Evolutionary conservation across 257 asterid genomes (phyloP).

Genomic region (Ophiorrhiza pumila): DNA sequence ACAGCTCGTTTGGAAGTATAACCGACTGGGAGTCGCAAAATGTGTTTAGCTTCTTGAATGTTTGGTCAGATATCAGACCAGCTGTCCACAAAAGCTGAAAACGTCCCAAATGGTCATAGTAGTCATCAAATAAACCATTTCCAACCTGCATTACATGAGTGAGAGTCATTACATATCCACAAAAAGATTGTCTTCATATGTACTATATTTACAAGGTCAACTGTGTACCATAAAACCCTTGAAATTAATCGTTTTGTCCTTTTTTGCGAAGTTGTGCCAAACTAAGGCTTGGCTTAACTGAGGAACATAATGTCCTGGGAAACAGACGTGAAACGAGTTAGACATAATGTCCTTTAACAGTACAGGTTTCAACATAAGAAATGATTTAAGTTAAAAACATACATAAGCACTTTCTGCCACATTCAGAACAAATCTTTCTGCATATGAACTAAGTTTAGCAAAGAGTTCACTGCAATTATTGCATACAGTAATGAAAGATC

Average conservation of each 20-base stretch:
- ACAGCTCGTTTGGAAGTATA: slow-evolving; percentile 42
- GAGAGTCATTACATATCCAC: not conserved
- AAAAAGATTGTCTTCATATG: not conserved
- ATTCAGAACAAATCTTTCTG: not conserved
- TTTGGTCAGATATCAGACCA: slow-evolving; percentile 91
- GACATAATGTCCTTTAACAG: not conserved
- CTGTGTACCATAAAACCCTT: slow-evolving; percentile 84
- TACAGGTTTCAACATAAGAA: too few relatives aligned
- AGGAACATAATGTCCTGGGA: slow-evolving; percentile 93
- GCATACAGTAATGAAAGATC: not conserved
- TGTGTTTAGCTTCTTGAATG: slow-evolving; percentile 61
- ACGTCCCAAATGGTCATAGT: slow-evolving; percentile 70
- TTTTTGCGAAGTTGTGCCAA: slow-evolving; percentile 48
- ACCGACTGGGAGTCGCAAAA: slow-evolving; percentile 54
- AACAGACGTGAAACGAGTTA: slow-evolving; percentile 8
- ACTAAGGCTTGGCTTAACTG: slow-evolving; percentile 87
- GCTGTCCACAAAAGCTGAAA: slow-evolving; percentile 81
- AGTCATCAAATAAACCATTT: slow-evolving; percentile 83
- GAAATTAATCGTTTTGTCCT: slow-evolving; percentile 53
- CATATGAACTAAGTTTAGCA: not conserved
- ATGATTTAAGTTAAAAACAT: too few relatives aligned
- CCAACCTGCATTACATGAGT: slow-evolving; percentile 59
- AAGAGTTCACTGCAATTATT: not conserved
- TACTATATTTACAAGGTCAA: not conserved
- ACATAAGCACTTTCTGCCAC: too few relatives aligned